A percentile compares a stretch with the other conserved stretches of the same genome.
phyloP scores from a whole-genome alignment of 2,329 filamentous ascomycete species.

The Sarocladium strictum region DNA sequence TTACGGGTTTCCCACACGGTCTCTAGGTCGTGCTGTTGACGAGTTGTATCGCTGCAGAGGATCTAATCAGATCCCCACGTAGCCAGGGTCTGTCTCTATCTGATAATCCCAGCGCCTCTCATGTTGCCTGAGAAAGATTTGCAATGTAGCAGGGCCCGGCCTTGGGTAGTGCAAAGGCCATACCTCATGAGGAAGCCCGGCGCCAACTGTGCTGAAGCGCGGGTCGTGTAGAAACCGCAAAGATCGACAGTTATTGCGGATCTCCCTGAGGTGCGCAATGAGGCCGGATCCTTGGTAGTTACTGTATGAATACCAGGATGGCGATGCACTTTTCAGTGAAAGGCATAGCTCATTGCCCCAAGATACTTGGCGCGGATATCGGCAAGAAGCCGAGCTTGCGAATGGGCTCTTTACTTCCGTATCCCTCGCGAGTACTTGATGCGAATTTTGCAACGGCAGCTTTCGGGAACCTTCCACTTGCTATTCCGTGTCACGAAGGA shows the following conservation, averaged over 20 bases:
- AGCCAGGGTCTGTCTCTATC: background rate
- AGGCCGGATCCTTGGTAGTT: too few species aligned
- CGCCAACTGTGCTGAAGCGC: background rate
- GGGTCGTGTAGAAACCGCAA: background rate
- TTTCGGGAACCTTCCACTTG: too few species aligned
- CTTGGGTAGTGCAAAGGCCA: background rate
- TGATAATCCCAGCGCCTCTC: background rate
- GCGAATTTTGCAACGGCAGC: too few species aligned
- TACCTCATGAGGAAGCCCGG: background rate
- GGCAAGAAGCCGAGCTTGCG: background rate
- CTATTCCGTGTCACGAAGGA: too few species aligned
- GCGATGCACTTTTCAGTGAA: background rate
- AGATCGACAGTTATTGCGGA: background rate
- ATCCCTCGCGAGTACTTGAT: too few species aligned
- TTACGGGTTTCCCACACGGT: background rate
- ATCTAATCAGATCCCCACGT: constrained; percentile 6
- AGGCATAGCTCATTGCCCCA: background rate
- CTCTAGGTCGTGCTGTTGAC: background rate
- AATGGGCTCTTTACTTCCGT: background rate
- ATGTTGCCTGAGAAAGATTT: background rate
- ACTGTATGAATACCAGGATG: too few species aligned
- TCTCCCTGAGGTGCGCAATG: too few species aligned
- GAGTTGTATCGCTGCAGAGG: background rate
- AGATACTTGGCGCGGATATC: background rate
- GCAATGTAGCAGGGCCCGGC: background rate